Evolutionary conservation across 2,329 filamentous ascomycete species (phyloP), one percentile per base, ranked within the genome.

Genomic region (Byssoonygena ceratinophila): DNA sequence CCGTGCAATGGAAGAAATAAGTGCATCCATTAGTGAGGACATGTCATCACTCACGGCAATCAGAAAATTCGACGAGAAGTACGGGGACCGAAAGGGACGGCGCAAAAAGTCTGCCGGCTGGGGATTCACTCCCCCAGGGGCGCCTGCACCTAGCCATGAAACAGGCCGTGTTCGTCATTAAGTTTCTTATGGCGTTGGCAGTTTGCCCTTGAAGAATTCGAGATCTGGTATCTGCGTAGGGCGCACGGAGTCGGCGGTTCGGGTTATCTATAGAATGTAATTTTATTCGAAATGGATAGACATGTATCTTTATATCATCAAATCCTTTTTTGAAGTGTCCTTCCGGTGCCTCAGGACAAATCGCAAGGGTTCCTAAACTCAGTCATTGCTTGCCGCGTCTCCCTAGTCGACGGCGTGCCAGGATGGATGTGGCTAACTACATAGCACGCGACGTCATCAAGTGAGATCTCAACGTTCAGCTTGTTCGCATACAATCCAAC

Each of bases 11-110:
- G 79, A 81, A 61, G 90, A 97, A 68, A 95, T 98, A 59, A 87
- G 84, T 52, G 89, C 92, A 0, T 94, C 87, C 61, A 90, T 96
- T 59, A 90, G 82, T 61, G 91, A 96, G 68, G 90, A 98, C 63
- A 97, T 96, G 91, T 76, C 81, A 46, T 87, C 82, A 29, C 73
- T 98, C 57, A 80, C 81, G 58, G 86, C 87, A 11, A 95, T 98
- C 61, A 80, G 87, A 61, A 94, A 94, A 70, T 98, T 97, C 64
- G 92, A 98, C 65, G 87, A 95, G 70, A 85, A 91, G 66, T 98
- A 90, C 66, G 91, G 92, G 23, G 89, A 95, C 64, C 79, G 84
- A 32, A 84, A 81, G 63, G 80, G 78, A 1, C 78, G 79, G 59
- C 78, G 80, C 63, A 80, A 79, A 64, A 82, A 79, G 67, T 80